Percentiles rank a stretch among this genome's conserved stretches.
phyloP scores from a whole-genome alignment of 1,139 yeast species.

The Hyphopichia fennica region DNA sequence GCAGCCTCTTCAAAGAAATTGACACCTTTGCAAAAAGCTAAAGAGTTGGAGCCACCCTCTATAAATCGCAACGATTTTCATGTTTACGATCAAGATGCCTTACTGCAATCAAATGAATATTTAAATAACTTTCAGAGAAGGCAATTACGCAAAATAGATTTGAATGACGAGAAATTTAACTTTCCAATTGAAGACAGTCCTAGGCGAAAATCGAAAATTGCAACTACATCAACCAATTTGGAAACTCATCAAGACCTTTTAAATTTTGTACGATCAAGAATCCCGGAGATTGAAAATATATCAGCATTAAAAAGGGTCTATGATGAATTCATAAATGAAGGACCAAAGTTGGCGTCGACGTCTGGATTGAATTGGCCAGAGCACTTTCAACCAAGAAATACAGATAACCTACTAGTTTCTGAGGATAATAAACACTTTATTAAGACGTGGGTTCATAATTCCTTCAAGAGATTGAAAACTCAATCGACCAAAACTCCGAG shows the following conservation, averaged over 20 bases:
- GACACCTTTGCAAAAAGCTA: slow-evolving; percentile 23
- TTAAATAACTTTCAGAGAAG: background rate
- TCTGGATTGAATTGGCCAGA: slow-evolving; percentile 18
- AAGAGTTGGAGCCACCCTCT: slow-evolving; percentile 21
- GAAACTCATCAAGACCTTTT: background rate
- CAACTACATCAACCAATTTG: background rate
- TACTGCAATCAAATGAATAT: background rate
- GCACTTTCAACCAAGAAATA: slow-evolving; percentile 37
- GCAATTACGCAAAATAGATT: background rate
- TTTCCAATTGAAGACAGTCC: background rate
- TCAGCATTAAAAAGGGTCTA: slow-evolving; percentile 23
- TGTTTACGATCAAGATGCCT: slow-evolving; percentile 11
- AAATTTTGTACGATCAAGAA: background rate
- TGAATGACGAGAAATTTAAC: background rate
- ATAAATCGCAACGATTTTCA: slow-evolving; percentile 20
- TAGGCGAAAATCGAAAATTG: background rate
- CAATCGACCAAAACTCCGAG: slow-evolving; percentile 34
- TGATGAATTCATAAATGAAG: slow-evolving; percentile 13
- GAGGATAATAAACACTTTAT: slow-evolving; percentile 21
- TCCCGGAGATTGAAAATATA: slow-evolving; percentile 12
- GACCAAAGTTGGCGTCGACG: background rate
- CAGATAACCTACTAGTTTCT: slow-evolving; percentile 39
- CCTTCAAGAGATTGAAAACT: slow-evolving; percentile 43
- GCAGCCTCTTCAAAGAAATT: slow-evolving; percentile 16
- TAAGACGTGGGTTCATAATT: slow-evolving; percentile 47